Percentiles rank a stretch among this genome's conserved stretches.
Conservation (phyloP, 2,329 filamentous ascomycete species). For the Trichoderma hamatum region DNA sequence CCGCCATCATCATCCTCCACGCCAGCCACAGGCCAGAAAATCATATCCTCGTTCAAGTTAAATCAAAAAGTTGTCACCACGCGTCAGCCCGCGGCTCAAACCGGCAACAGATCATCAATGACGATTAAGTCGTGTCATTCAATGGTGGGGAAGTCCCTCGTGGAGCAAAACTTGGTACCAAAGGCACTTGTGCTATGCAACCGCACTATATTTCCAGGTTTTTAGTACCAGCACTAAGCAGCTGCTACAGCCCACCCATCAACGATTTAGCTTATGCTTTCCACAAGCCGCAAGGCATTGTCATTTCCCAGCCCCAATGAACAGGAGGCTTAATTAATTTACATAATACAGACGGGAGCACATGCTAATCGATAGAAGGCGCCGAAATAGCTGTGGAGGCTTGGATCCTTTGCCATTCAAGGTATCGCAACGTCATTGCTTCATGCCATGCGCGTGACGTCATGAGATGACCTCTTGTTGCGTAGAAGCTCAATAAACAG, state of each 20-base stretch:
- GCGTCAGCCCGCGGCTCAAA: constrained; percentile 9
- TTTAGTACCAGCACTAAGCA: neutral
- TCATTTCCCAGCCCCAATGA: neutral
- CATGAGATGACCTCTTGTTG: constrained; percentile 2
- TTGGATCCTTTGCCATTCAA: neutral
- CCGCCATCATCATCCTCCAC: neutral
- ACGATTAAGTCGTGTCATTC: constrained; percentile 10
- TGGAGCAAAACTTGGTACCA: neutral
- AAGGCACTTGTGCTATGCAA: neutral
- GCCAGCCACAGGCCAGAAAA: neutral
- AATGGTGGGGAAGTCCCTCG: neutral
- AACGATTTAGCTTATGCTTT: neutral
- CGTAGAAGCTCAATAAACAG: neutral
- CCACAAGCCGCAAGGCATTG: neutral
- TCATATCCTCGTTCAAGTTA: neutral
- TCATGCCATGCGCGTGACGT: constrained; percentile 1
- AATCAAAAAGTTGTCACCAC: neutral
- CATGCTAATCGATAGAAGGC: neutral
- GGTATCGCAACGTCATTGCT: constrained; percentile 8
- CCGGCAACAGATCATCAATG: constrained; percentile 21
- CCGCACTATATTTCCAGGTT: constrained; percentile 5
- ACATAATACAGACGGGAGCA: neutral
- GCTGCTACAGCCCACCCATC: neutral
- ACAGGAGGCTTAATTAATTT: constrained; percentile 12
- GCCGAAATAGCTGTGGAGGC: neutral